Evolutionary conservation across 2,329 filamentous ascomycete species (phyloP).

Genomic region (Metarhizium robertsii): DNA sequence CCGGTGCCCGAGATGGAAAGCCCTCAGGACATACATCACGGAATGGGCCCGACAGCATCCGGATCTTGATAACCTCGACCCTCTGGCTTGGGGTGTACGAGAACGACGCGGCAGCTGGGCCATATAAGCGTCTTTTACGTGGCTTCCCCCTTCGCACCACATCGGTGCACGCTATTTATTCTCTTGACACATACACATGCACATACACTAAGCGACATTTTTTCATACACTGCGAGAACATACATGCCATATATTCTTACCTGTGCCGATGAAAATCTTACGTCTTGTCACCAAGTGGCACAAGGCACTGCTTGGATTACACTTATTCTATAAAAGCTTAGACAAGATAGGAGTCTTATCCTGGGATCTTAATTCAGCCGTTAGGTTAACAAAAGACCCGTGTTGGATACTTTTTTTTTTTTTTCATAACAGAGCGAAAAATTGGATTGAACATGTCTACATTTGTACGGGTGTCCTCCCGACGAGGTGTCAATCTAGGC

Average conservation of each 20-base stretch:
- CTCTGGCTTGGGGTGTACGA: slow-evolving; percentile 58
- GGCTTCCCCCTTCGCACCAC: background rate
- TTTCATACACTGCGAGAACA: background rate
- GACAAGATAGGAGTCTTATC: too few species aligned
- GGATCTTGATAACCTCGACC: slow-evolving; percentile 51
- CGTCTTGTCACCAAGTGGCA: background rate
- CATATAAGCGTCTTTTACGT: slow-evolving; percentile 31
- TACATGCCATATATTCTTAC: slow-evolving; percentile 2
- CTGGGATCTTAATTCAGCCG: background rate
- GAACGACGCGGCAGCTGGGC: slow-evolving; percentile 66
- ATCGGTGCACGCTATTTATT: background rate
- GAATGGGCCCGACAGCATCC: slow-evolving; percentile 90
- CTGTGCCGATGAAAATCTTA: too few species aligned
- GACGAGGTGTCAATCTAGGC: background rate
- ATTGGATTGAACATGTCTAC: background rate
- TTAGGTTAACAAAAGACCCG: background rate
- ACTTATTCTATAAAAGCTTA: background rate
- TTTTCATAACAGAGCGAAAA: background rate
- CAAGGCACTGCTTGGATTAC: background rate
- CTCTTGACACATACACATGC: background rate
- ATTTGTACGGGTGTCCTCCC: background rate
- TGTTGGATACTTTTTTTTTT: background rate
- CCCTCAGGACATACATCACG: slow-evolving; percentile 70
- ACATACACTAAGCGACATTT: background rate
- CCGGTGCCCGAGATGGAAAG: slow-evolving; percentile 68